phyloP scores from a whole-genome alignment of 2,329 filamentous ascomycete genomes.

The Fusarium duplospermum region DNA sequence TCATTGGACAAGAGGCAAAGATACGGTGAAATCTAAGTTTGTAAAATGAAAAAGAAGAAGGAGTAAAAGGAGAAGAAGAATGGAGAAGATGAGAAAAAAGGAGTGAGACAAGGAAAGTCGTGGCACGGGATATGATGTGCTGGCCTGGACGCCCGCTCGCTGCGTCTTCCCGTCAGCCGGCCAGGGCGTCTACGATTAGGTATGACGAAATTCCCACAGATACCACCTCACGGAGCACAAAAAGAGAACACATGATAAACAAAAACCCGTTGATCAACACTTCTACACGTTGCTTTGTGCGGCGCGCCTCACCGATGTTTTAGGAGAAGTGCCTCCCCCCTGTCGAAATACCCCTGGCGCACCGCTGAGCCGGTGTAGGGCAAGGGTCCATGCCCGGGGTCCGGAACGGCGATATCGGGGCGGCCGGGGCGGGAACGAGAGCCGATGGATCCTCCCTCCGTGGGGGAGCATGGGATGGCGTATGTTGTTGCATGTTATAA shows the following conservation, averaged over 20 bases:
- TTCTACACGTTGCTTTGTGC: conserved; percentile 1
- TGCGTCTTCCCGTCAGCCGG: conserved; percentile 4
- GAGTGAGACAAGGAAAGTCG: conserved; percentile 8
- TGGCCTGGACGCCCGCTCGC: background rate
- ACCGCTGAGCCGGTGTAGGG: conserved; percentile 18
- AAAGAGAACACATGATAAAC: background rate
- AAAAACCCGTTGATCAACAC: background rate
- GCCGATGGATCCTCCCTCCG: background rate
- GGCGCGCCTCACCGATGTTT: conserved; percentile 32
- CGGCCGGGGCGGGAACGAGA: conserved; percentile 13
- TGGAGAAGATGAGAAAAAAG: background rate
- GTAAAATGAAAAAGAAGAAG: background rate
- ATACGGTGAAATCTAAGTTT: background rate
- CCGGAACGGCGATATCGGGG: conserved; percentile 33
- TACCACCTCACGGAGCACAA: conserved; percentile 7
- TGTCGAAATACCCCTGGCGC: background rate
- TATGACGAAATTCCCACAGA: conserved; percentile 1
- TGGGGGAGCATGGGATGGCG: background rate
- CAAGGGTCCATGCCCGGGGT: conserved; percentile 18
- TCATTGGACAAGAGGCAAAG: conserved; percentile 6
- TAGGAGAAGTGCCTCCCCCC: background rate
- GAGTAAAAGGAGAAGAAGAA: background rate
- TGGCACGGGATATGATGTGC: conserved; percentile 20
- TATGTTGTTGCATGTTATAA: background rate
- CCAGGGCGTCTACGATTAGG: background rate